Evolutionary conservation across 768 basidiomycete species (phyloP).

Genomic region (Boletus edulis): DNA sequence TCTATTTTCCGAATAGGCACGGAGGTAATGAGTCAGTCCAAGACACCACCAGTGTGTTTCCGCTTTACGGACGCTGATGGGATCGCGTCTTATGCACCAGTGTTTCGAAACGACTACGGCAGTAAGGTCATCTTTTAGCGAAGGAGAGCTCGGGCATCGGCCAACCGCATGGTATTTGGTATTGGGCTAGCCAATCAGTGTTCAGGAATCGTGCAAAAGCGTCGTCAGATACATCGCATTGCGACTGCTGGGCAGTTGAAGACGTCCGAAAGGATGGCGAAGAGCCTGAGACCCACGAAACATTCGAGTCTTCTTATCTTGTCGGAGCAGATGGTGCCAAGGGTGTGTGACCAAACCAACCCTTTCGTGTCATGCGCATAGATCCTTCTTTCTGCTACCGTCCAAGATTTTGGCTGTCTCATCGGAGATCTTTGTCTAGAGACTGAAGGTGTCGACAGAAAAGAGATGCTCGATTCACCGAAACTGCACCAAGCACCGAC

Average conservation of each 20-base stretch:
- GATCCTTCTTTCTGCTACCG: slow-evolving; percentile 12
- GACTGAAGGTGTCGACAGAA: slow-evolving; percentile 26
- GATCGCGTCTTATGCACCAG: too few species aligned
- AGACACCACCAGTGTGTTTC: background rate
- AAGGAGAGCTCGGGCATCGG: too few species aligned
- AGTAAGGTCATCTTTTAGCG: too few species aligned
- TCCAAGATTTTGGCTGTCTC: slow-evolving; percentile 22
- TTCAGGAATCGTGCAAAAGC: too few species aligned
- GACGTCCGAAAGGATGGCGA: slow-evolving; percentile 11
- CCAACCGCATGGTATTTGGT: too few species aligned
- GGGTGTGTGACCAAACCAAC: slow-evolving; percentile 9
- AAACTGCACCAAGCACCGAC: slow-evolving; percentile 18
- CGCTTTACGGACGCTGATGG: background rate
- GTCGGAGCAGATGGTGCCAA: slow-evolving; percentile 43
- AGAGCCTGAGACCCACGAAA: slow-evolving; percentile 28
- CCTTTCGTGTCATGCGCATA: background rate
- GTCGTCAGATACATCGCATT: too few species aligned
- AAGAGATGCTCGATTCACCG: background rate
- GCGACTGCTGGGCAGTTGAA: too few species aligned
- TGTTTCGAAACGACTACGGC: too few species aligned
- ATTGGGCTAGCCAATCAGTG: too few species aligned
- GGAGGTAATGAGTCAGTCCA: background rate
- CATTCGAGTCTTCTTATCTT: slow-evolving; percentile 30
- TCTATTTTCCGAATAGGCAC: background rate
- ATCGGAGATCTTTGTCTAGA: slow-evolving; percentile 38